phyloP scores from a whole-genome alignment of 208 protist genomes.

The Leishmania mexicana region DNA sequence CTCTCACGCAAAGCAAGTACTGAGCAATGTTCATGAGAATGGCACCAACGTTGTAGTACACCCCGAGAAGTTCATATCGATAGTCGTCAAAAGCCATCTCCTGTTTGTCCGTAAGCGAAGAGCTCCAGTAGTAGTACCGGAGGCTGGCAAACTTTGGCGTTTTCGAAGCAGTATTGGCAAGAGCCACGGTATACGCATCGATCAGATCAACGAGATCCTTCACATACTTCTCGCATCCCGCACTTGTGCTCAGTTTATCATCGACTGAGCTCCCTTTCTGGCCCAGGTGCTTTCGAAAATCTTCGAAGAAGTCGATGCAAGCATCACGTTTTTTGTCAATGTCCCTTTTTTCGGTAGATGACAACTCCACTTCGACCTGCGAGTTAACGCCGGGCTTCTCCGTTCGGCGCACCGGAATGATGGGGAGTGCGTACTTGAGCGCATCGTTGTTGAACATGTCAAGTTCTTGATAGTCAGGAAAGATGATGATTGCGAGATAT shows the following conservation, averaged over 20 bases:
- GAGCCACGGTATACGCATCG: constrained; percentile 37
- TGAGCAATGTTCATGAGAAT: constrained; percentile 60
- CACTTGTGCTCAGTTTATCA: constrained; percentile 18
- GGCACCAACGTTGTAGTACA: constrained; percentile 72
- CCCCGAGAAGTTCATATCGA: constrained; percentile 62
- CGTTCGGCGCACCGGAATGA: constrained; percentile 22
- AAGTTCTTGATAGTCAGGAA: not conserved
- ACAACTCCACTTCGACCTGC: constrained; percentile 38
- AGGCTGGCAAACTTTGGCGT: constrained; percentile 39
- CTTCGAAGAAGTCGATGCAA: constrained; percentile 45
- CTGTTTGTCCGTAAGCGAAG: constrained; percentile 40
- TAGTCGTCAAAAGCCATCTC: constrained; percentile 67
- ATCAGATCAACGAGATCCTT: constrained; percentile 28
- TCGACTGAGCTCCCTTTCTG: constrained; percentile 19
- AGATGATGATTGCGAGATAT: not conserved
- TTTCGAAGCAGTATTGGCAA: constrained; percentile 38
- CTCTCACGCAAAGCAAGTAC: constrained; percentile 42
- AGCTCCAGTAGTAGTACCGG: constrained; percentile 65
- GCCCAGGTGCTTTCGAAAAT: constrained; percentile 29
- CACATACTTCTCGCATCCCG: constrained; percentile 36
- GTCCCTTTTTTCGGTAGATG: constrained; percentile 37
- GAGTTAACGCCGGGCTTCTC: constrained; percentile 28
- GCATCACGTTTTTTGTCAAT: constrained; percentile 36
- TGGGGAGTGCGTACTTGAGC: constrained; percentile 21
- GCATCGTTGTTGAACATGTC: constrained; percentile 20